Conservation (phyloP, 108 stramenopile genomes). For the Conticribra guillardii region DNA sequence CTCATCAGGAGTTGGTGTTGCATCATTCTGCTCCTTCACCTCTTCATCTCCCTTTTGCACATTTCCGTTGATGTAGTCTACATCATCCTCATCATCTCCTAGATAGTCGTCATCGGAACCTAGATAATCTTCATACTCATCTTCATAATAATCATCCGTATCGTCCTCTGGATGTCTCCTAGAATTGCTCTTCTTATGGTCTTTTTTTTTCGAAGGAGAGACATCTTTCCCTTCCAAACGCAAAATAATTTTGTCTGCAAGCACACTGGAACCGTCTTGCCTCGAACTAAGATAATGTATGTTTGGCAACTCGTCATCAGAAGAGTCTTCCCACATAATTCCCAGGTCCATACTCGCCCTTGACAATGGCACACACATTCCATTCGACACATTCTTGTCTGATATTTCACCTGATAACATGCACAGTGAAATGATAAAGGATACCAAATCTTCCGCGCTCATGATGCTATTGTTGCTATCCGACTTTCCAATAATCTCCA, state of each 20-base stretch:
- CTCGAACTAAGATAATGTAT: constrained; percentile 14
- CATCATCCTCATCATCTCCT: constrained; percentile 9
- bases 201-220: neutral
- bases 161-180: constrained; percentile 20
- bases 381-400: constrained; percentile 10
- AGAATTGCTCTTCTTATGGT: neutral
- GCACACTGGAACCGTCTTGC: constrained; percentile 2
- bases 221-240: constrained; percentile 25
- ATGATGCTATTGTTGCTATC: constrained; percentile 1
- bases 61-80: constrained; percentile 9
- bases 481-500: constrained; percentile 12
- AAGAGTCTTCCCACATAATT: constrained; percentile 43
- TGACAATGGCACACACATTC: constrained; percentile 60
- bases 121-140: constrained; percentile 23
- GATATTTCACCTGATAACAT: constrained; percentile 70
- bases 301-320: constrained; percentile 21
- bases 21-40: neutral
- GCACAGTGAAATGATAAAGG: constrained; percentile 68
- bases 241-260: constrained; percentile 24
- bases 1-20: constrained; percentile 2
- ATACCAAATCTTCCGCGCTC: constrained; percentile 33
- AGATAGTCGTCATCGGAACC: constrained; percentile 26
- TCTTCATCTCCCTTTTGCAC: constrained; percentile 17
- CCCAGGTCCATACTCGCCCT: constrained; percentile 67
- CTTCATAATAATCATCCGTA: constrained; percentile 26